Base-by-base conservation (phyloP, 306 rosid species). In the Ochetophila trinervis region DNA sequence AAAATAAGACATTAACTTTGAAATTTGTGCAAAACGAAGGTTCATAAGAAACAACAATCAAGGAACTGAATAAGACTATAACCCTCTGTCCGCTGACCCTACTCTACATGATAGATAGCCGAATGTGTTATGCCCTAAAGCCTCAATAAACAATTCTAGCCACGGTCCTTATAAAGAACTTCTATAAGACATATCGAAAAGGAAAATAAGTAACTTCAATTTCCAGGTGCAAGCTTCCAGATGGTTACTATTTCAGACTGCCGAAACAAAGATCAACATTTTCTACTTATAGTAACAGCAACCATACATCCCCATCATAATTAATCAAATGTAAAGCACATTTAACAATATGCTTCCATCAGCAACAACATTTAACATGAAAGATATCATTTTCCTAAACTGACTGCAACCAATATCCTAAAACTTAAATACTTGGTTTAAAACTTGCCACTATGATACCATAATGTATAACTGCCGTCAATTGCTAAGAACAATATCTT, bases 1-100 rank as follows among this genome's bases (percentile, higher is more conserved):
- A 75, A 63, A 68, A 75, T 69, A 70, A 68, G 74, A 51, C 27
- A 69, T 80, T 58, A 88, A 48, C 49, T 67, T 47, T 36, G 66
- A 50, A 60, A 36, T 63, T 45, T 59, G 44, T 19, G 37, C 27
- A 35, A 15, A 30, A 65, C 18, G 13, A 51, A n/a, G 20, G n/a
- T 20, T 27, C 63, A 66, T 24, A 17, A 40, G 23, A 53, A 21
- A 11, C 35, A 40, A 30, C 44, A 56, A 6, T 42, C 45, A 47
- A 15, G 57, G 49, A 11, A n/a, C 24, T 0, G 45, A 2, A 68
- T 47, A 49, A 11, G 47, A 48, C 59, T 4, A 63, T 40, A 40
- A 12, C 12, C 1, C 15, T 2, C 45, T 40, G 45, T 40, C 45
- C 45, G 13, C 12, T 40, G 14, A 2, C 45, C 45, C 45, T 40